phyloP scores from a whole-genome alignment of 371 early-diverging fungal genomes.

The Mortierella sp. region DNA sequence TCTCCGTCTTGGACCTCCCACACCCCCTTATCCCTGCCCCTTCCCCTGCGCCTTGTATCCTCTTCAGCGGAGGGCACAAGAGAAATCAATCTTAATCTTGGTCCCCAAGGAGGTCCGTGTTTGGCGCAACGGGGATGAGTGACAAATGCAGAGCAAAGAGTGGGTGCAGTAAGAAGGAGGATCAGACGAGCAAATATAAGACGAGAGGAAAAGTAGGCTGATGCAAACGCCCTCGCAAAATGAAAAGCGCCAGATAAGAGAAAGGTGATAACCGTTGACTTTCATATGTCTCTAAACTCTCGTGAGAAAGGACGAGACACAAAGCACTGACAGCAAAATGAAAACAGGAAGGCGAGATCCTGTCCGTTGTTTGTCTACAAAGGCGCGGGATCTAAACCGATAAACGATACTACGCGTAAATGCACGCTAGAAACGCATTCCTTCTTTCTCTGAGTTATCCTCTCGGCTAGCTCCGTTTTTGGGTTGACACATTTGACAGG shows the following conservation, averaged over 20 bases:
- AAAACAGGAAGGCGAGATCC: neutral
- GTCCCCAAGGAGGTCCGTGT: neutral
- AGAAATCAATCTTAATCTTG: too few species aligned
- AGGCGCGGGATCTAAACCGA: too few species aligned
- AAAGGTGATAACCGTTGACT: neutral
- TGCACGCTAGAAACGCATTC: neutral
- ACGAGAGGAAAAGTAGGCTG: neutral
- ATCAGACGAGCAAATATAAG: neutral
- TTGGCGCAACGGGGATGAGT: neutral
- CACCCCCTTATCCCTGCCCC: neutral
- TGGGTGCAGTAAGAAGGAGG: neutral
- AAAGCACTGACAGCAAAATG: neutral
- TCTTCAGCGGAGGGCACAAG: too few species aligned
- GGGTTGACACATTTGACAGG: too few species aligned
- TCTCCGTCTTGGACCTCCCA: neutral
- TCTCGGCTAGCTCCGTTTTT: conserved; percentile 5
- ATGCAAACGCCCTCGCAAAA: neutral
- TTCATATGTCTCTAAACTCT: neutral
- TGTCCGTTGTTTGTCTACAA: too few species aligned
- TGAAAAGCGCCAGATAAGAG: neutral
- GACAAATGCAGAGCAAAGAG: neutral
- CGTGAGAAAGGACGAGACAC: neutral
- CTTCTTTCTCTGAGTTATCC: neutral
- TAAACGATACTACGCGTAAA: neutral
- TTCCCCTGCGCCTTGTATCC: neutral